Percentiles rank a stretch among this genome's conserved stretches.
phyloP scores from a whole-genome alignment of 495 filamentous ascomycete genomes.

The Penicillium odoratum region DNA sequence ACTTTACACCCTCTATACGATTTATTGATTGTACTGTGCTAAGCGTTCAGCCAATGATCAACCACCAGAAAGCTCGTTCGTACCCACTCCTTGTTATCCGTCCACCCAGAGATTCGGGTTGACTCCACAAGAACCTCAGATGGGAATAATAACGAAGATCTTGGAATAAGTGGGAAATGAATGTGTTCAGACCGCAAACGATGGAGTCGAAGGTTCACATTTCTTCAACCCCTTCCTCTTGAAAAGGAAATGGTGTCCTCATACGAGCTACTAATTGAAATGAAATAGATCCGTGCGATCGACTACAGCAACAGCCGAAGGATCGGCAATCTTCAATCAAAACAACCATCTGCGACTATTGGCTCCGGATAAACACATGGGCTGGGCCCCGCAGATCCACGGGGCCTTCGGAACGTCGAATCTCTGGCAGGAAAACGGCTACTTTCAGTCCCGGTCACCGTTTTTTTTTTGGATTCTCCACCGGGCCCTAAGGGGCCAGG shows the following conservation, averaged over 20 bases:
- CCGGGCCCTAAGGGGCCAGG: background rate
- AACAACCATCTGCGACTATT: constrained; percentile 23
- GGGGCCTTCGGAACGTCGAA: constrained; percentile 14
- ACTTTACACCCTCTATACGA: background rate
- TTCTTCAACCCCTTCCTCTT: constrained; percentile 13
- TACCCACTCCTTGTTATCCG: background rate
- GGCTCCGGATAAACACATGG: constrained; percentile 9
- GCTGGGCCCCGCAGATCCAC: constrained; percentile 21
- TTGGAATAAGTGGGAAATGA: constrained; percentile 1
- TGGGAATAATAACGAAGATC: background rate
- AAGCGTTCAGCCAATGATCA: background rate
- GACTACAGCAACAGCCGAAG: constrained; percentile 22
- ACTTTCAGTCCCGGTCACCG: constrained; percentile 1
- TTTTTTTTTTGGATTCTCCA: background rate
- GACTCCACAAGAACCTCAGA: constrained; percentile 1
- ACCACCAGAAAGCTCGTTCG: background rate
- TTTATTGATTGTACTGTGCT: too few relatives aligned
- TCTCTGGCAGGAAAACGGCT: constrained; percentile 28
- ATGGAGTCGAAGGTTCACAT: background rate
- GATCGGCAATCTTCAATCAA: constrained; percentile 39
- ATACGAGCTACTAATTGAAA: constrained; percentile 10
- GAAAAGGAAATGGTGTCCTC: constrained; percentile 18
- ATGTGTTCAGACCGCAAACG: constrained; percentile 7
- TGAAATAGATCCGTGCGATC: constrained; percentile 25
- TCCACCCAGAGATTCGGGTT: background rate